These are phyloP conservation scores for Pseudogymnoascus sp. DNA, from an alignment of 2,329 filamentous ascomycete species.

Conservation along the genomic window DNA sequence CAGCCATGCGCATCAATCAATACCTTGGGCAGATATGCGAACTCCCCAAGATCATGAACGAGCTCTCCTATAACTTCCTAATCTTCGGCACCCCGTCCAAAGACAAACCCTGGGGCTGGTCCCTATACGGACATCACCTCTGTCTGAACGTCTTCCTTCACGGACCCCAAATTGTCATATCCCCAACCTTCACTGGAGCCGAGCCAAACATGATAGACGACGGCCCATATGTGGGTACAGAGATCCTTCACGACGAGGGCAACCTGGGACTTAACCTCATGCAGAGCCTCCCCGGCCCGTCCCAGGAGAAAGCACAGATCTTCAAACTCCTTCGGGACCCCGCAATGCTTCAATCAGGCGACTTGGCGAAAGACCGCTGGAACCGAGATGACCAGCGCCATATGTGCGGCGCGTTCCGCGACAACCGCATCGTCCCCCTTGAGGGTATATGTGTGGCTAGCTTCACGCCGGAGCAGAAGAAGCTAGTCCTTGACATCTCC, in stretches of 20 bases:
- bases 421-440: constrained; percentile 67
- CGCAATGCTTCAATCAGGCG: constrained; percentile 48
- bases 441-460: constrained; percentile 52
- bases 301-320: constrained; percentile 35
- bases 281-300: constrained; percentile 21
- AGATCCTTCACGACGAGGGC: constrained; percentile 32
- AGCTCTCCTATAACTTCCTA: constrained; percentile 16
- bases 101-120: constrained; percentile 15
- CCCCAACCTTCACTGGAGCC: constrained; percentile 69
- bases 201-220: constrained; percentile 53
- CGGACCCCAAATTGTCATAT: constrained; percentile 55
- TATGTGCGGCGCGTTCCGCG: constrained; percentile 68
- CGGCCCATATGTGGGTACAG: constrained; percentile 24
- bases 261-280: constrained; percentile 23
- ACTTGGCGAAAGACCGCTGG: constrained; percentile 52
- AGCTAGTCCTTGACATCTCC: constrained; percentile 48
- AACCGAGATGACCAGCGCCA: constrained; percentile 76
- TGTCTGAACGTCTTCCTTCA: constrained; percentile 64
- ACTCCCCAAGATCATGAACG: constrained; percentile 14
- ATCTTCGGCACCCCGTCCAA: constrained; percentile 16
- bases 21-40: constrained; percentile 17
- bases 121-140: constrained; percentile 65
- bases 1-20: constrained; percentile 13
- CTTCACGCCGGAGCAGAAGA: constrained; percentile 43
- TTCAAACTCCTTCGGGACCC: constrained; percentile 56